These are phyloP conservation scores for Bryoglossum gracile DNA, from an alignment of 495 filamentous ascomycete genomes.

Conservation along the genomic window DNA sequence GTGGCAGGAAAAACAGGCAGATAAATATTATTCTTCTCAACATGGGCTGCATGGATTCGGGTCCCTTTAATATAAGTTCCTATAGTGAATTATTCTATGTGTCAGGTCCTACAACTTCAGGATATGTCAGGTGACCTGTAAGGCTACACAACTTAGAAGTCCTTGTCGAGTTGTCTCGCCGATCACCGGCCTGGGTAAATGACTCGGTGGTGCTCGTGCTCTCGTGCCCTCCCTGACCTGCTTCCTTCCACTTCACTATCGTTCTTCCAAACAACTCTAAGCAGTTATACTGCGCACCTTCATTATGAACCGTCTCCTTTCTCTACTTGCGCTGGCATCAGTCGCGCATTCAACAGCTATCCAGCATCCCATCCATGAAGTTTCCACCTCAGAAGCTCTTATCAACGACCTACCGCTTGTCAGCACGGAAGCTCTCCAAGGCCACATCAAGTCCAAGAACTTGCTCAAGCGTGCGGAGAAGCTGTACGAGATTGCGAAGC, in stretches of 20 bases:
- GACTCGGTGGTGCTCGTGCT: background rate
- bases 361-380: slow-evolving; percentile 15
- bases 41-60: no score
- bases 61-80: no score
- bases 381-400: slow-evolving; percentile 6
- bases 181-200: background rate
- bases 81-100: no score
- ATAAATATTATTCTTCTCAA: no score
- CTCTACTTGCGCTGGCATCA: slow-evolving; percentile 9
- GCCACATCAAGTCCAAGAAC: slow-evolving; percentile 41
- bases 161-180: slow-evolving; percentile 17
- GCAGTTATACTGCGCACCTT: background rate
- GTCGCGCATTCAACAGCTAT: slow-evolving; percentile 11
- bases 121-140: no score
- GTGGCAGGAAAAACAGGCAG: no score
- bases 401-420: slow-evolving; percentile 27
- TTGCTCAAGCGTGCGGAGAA: slow-evolving; percentile 47
- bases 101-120: no score
- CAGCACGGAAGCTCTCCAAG: slow-evolving; percentile 45
- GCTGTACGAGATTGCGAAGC: slow-evolving; percentile 49
- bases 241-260: background rate
- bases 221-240: background rate
- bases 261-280: background rate
- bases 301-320: slow-evolving; percentile 15
- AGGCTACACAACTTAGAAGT: slow-evolving; percentile 10